Conservation (phyloP, 306 rosid genomes). For the Vigna trinervia region DNA sequence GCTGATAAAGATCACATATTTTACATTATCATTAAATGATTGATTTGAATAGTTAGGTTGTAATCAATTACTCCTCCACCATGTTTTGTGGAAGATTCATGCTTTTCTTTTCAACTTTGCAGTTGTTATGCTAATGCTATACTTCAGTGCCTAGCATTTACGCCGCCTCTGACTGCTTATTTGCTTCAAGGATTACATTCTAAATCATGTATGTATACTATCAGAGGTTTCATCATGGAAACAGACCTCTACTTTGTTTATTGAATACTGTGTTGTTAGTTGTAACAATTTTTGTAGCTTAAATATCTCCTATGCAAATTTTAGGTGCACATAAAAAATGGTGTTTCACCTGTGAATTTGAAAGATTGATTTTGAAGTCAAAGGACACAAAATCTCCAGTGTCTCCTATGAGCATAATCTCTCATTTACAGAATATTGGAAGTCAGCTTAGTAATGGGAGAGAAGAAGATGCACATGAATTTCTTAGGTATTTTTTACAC, state of each 20-base stretch:
- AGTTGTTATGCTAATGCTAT: constrained; percentile 97
- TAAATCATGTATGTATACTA: constrained; percentile 69
- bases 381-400: constrained; percentile 69
- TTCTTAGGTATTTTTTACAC: constrained; percentile 68
- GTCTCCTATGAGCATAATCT: constrained; percentile 78
- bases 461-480: constrained; percentile 99
- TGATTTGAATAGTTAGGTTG: not conserved
- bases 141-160: constrained; percentile 92
- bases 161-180: constrained; percentile 95
- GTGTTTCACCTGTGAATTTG: constrained; percentile 93
- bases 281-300: constrained; percentile 35
- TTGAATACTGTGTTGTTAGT: constrained; percentile 28
- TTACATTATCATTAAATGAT: constrained; percentile 17
- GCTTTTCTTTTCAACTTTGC: constrained; percentile 41
- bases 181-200: constrained; percentile 90
- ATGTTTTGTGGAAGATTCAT: constrained; percentile 23
- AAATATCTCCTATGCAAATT: constrained; percentile 41
- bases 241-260: not conserved
- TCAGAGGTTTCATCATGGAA: constrained; percentile 35
- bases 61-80: constrained; percentile 17
- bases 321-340: constrained; percentile 77
- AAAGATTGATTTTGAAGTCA: constrained; percentile 74
- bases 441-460: constrained; percentile 89
- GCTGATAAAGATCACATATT: constrained; percentile 2
- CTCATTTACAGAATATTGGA: constrained; percentile 76